Percentiles rank a stretch among this genome's conserved stretches.
phyloP scores from a whole-genome alignment of 2,329 filamentous ascomycete species.

The Aspergillus pseudoterreus region DNA sequence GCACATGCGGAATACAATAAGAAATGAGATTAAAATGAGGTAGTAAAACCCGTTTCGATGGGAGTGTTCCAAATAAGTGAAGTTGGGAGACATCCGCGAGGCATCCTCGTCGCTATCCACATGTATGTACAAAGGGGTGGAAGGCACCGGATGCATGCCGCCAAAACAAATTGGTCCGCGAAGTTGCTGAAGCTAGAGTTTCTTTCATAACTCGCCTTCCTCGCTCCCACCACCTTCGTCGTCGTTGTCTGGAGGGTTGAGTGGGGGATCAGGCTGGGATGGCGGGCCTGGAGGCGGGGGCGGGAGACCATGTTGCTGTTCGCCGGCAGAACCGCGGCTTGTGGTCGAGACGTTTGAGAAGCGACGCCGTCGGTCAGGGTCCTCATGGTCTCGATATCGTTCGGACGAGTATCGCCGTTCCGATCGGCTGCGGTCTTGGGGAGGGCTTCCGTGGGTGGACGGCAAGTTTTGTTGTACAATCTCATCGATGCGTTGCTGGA shows the following conservation, averaged over 20 bases:
- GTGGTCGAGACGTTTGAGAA: slow-evolving; percentile 5
- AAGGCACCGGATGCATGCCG: too few species aligned
- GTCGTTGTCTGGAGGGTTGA: slow-evolving; percentile 11
- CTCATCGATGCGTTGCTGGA: slow-evolving; percentile 36
- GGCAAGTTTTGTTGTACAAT: slow-evolving; percentile 29
- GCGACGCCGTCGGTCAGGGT: slow-evolving; percentile 12
- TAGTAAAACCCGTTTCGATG: not conserved
- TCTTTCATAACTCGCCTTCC: slow-evolving; percentile 37
- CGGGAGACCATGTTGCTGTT: slow-evolving; percentile 17
- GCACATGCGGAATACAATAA: too few species aligned
- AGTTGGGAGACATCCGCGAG: not conserved
- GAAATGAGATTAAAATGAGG: too few species aligned
- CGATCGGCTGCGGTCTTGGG: slow-evolving; percentile 1
- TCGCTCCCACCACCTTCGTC: slow-evolving; percentile 40
- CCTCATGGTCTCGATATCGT: slow-evolving; percentile 16
- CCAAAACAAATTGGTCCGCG: too few species aligned
- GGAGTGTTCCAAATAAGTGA: not conserved
- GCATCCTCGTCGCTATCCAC: not conserved
- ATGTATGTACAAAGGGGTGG: not conserved
- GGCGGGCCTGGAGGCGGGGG: slow-evolving; percentile 8
- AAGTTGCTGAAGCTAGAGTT: not conserved
- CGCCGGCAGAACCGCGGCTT: slow-evolving; percentile 3
- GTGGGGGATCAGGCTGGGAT: slow-evolving; percentile 5
- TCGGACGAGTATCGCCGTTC: slow-evolving; percentile 14
- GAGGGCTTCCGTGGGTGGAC: slow-evolving; percentile 3